Conservation (phyloP, 352 stramenopile species). For the Pelagophyceae sp. region DNA sequence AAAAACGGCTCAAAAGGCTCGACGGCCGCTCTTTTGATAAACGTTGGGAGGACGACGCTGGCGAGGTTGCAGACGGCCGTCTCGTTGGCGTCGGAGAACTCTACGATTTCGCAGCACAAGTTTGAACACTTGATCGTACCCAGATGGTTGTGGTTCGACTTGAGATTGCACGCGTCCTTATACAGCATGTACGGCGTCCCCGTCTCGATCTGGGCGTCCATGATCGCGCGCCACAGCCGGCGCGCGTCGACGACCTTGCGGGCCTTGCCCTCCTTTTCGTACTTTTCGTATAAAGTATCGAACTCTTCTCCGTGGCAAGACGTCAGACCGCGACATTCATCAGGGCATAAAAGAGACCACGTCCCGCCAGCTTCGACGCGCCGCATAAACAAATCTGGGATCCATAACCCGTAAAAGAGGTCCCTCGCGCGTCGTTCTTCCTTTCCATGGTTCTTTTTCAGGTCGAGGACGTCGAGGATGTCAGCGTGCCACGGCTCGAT, state of each 20-base stretch:
- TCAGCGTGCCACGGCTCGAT: slow-evolving; percentile 96
- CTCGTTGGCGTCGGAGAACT: slow-evolving; percentile 87
- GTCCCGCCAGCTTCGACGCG: slow-evolving; percentile 84
- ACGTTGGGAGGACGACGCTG: slow-evolving; percentile 60
- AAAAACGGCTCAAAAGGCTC: too few relatives aligned
- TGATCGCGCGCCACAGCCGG: slow-evolving; percentile 90
- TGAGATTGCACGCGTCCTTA: slow-evolving; percentile 89
- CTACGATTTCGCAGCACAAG: slow-evolving; percentile 91
- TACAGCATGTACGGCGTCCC: slow-evolving; percentile 94
- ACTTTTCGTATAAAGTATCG: slow-evolving; percentile 82
- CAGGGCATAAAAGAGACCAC: slow-evolving; percentile 94
- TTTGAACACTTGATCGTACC: slow-evolving; percentile 92
- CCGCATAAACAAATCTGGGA: slow-evolving; percentile 98
- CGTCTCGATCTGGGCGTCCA: slow-evolving; percentile 93
- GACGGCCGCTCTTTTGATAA: slow-evolving; percentile 43
- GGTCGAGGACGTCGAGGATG: slow-evolving; percentile 91
- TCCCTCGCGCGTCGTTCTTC: slow-evolving; percentile 90
- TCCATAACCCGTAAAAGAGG: slow-evolving; percentile 95
- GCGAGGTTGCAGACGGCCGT: slow-evolving; percentile 93
- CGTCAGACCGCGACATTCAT: slow-evolving; percentile 78
- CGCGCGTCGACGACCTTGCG: slow-evolving; percentile 83
- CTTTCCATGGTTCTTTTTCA: slow-evolving; percentile 98
- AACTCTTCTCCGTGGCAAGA: slow-evolving; percentile 87
- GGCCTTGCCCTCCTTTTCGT: slow-evolving; percentile 79
- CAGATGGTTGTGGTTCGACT: slow-evolving; percentile 92